Evolutionary conservation across 2,329 filamentous ascomycete species (phyloP).

Genomic region (Diplocarpon mali): DNA sequence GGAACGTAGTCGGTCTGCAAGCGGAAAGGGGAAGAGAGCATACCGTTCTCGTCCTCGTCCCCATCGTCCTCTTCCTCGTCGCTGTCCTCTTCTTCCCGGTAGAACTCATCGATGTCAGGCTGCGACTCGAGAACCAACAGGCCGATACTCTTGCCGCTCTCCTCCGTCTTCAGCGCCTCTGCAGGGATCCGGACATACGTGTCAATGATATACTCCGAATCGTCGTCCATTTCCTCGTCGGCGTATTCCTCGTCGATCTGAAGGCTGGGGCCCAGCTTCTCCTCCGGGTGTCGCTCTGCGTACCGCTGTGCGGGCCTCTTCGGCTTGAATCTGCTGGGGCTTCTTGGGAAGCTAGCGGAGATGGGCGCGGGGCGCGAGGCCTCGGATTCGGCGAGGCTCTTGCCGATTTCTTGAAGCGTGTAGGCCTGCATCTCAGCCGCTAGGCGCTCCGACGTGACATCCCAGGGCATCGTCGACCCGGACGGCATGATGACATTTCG

Average conservation of each 20-base stretch:
- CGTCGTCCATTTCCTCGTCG: conserved; percentile 34
- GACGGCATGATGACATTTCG: conserved; percentile 27
- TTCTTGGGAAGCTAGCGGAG: conserved; percentile 1
- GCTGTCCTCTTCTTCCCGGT: conserved; percentile 46
- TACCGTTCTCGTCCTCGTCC: conserved; percentile 56
- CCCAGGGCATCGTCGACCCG: conserved; percentile 30
- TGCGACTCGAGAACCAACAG: conserved; percentile 26
- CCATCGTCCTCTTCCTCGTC: conserved; percentile 55
- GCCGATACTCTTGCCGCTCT: conserved; percentile 38
- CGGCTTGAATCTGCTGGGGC: conserved; percentile 38
- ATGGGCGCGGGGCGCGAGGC: conserved; percentile 7
- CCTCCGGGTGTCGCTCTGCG: conserved; percentile 42
- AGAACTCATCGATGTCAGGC: conserved; percentile 43
- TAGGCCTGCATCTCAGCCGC: conserved; percentile 46
- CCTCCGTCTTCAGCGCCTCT: conserved; percentile 35
- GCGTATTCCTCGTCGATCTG: conserved; percentile 30
- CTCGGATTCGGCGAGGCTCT: conserved; percentile 19
- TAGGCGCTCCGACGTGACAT: conserved; percentile 32
- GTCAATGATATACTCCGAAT: conserved; percentile 51
- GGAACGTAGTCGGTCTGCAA: neutral
- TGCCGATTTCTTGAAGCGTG: conserved; percentile 45
- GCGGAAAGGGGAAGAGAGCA: neutral
- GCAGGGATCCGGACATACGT: conserved; percentile 52
- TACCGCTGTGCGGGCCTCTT: conserved; percentile 45
- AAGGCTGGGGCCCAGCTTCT: conserved; percentile 20